phyloP scores from a whole-genome alignment of 768 basidiomycete genomes.

The Mycena olivaceomarginata region DNA sequence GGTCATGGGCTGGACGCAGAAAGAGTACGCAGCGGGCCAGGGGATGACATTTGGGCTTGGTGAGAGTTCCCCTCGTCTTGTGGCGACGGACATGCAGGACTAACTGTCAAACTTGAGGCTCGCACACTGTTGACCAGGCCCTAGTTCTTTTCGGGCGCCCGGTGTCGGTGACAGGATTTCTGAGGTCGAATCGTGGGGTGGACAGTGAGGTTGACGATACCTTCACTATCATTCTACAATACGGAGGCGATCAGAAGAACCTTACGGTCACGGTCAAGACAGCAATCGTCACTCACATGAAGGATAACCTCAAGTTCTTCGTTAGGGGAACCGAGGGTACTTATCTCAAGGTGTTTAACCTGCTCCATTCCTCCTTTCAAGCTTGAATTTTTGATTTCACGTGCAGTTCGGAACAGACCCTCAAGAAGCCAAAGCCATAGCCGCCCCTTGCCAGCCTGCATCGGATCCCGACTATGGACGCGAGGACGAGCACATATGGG shows the following conservation, averaged over 20 bases:
- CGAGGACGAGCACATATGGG: slow-evolving; percentile 29
- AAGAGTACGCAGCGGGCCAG: slow-evolving; percentile 30
- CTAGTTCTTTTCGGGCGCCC: slow-evolving; percentile 32
- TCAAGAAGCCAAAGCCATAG: slow-evolving; percentile 32
- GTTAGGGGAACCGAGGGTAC: slow-evolving; percentile 30
- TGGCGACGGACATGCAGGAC: slow-evolving; percentile 27
- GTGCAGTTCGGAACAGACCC: slow-evolving; percentile 33
- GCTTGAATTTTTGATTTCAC: slow-evolving; percentile 29
- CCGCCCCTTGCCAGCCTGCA: slow-evolving; percentile 30
- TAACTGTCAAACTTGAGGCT: slow-evolving; percentile 31
- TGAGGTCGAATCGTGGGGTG: slow-evolving; percentile 32
- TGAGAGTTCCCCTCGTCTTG: slow-evolving; percentile 30
- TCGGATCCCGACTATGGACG: slow-evolving; percentile 25
- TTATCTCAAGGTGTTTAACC: slow-evolving; percentile 32
- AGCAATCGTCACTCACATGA: slow-evolving; percentile 34
- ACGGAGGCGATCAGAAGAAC: slow-evolving; percentile 34
- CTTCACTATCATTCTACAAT: slow-evolving; percentile 33
- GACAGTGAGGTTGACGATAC: slow-evolving; percentile 34
- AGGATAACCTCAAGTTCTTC: slow-evolving; percentile 34
- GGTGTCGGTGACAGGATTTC: slow-evolving; percentile 31
- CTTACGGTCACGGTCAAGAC: slow-evolving; percentile 34
- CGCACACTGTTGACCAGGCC: slow-evolving; percentile 34
- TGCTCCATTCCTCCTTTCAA: slow-evolving; percentile 27
- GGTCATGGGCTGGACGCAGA: slow-evolving; percentile 34
- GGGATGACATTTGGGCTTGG: slow-evolving; percentile 35